Evolutionary conservation across 495 filamentous ascomycete genomes (phyloP).

Genomic region (Penicillium coprophilum): DNA sequence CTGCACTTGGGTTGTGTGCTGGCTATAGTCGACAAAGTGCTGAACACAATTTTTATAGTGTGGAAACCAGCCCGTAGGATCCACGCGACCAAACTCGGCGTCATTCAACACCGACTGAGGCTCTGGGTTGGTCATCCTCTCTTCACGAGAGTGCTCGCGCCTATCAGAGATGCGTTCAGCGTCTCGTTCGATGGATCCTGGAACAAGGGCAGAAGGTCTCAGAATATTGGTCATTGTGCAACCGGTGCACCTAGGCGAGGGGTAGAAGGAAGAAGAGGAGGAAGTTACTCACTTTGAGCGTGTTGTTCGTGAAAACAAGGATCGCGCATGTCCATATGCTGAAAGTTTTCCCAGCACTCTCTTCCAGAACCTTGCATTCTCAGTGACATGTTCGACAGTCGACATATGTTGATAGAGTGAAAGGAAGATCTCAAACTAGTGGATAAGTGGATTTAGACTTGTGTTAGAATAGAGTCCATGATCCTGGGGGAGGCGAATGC

Average conservation of each 20-base stretch:
- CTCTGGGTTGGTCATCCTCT: conserved; percentile 17
- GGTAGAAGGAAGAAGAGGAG: not conserved
- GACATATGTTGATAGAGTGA: conserved; percentile 26
- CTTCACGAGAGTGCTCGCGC: conserved; percentile 20
- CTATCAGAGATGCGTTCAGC: conserved; percentile 31
- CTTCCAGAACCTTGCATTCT: conserved; percentile 39
- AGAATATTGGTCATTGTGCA: conserved; percentile 24
- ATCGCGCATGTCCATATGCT: conserved; percentile 35
- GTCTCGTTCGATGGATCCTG: conserved; percentile 27
- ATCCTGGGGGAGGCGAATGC: conserved; percentile 13
- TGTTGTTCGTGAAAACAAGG: conserved; percentile 30
- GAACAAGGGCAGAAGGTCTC: conserved; percentile 23
- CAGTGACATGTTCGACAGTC: conserved; percentile 35
- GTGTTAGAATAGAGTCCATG: conserved; percentile 4
- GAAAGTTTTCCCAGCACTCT: conserved; percentile 41
- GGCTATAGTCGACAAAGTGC: conserved; percentile 85
- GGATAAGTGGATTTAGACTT: conserved; percentile 5
- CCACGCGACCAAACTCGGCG: conserved; percentile 46
- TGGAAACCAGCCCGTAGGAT: conserved; percentile 88
- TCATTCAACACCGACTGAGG: conserved; percentile 17
- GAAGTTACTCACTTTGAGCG: conserved; percentile 34
- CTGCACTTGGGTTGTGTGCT: conserved; percentile 76
- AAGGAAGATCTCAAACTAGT: not conserved
- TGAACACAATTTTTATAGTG: conserved; percentile 81
- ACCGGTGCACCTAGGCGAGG: not conserved